A percentile compares a stretch with the other conserved stretches of the same genome.
Conservation (phyloP, 805 yeast species). For the Metschnikowia santaceciliae region DNA sequence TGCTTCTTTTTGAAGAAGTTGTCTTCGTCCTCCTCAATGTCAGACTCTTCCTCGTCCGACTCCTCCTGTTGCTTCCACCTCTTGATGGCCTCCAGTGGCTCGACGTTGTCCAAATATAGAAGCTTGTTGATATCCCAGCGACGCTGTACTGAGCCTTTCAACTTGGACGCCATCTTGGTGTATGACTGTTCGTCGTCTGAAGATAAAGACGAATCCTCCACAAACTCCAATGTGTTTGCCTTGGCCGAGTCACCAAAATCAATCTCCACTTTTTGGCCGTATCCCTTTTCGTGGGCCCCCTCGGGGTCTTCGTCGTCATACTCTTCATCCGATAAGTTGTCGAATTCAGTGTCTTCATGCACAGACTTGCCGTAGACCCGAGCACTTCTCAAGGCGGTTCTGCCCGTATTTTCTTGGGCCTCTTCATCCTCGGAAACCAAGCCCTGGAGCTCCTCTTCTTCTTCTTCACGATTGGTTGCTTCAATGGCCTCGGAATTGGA, state of each 20-base stretch:
- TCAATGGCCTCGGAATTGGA: constrained; percentile 51
- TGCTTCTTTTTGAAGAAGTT: constrained; percentile 55
- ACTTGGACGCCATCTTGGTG: constrained; percentile 53
- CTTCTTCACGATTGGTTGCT: constrained; percentile 30
- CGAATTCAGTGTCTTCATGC: constrained; percentile 44
- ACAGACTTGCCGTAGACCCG: constrained; percentile 54
- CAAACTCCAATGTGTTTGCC: constrained; percentile 36
- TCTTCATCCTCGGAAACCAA: constrained; percentile 30
- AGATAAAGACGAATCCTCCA: constrained; percentile 45
- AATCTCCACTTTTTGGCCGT: constrained; percentile 38
- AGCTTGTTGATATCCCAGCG: constrained; percentile 79
- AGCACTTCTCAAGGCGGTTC: constrained; percentile 55
- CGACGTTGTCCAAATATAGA: constrained; percentile 72
- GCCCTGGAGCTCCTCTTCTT: constrained; percentile 34
- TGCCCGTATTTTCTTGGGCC: constrained; percentile 49
- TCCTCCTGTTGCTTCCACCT: constrained; percentile 63
- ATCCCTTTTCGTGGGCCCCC: constrained; percentile 30
- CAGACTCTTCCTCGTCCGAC: constrained; percentile 35
- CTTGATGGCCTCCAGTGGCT: constrained; percentile 65
- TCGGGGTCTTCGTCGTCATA: constrained; percentile 38
- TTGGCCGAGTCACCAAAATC: constrained; percentile 39
- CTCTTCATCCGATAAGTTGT: constrained; percentile 38
- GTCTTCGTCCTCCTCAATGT: constrained; percentile 33
- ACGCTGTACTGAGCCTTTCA: constrained; percentile 50
- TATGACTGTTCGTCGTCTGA: constrained; percentile 40